Conservation (phyloP, 768 basidiomycete species). For the Lyophyllum atratum region DNA sequence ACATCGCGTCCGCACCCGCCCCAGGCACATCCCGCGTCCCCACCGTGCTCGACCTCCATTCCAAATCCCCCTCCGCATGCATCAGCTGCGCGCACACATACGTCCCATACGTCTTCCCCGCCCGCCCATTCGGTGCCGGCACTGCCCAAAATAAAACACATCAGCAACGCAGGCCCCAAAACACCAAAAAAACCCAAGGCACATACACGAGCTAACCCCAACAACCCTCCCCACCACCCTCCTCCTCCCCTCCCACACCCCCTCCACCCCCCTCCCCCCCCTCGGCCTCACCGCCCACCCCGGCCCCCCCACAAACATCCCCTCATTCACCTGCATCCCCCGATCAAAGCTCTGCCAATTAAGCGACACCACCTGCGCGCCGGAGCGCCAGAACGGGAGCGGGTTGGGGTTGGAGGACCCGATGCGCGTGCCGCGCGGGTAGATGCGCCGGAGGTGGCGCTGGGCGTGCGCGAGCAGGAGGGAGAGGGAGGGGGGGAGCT, state of each 20-base stretch:
- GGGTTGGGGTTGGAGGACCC: conserved; percentile 56
- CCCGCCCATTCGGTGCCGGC: conserved; percentile 42
- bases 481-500: conserved; percentile 34
- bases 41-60: conserved; percentile 45
- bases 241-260: conserved; percentile 10
- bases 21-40: conserved; percentile 34
- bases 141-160: conserved; percentile 30
- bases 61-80: conserved; percentile 35
- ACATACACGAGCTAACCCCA: conserved; percentile 48
- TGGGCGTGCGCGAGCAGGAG: conserved; percentile 44
- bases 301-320: conserved; percentile 54
- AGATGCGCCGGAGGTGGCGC: conserved; percentile 54
- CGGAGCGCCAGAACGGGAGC: conserved; percentile 53
- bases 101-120: conserved; percentile 38
- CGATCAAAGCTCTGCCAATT: conserved; percentile 67
- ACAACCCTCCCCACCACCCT: conserved; percentile 34
- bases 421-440: conserved; percentile 58
- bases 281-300: conserved; percentile 59
- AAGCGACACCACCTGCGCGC: conserved; percentile 57
- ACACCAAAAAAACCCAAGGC: conserved; percentile 5
- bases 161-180: not conserved
- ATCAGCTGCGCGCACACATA: conserved; percentile 51
- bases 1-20: conserved; percentile 40
- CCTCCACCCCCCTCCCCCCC: conserved; percentile 20
- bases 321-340: conserved; percentile 64